Evolutionary conservation across 2,329 filamentous ascomycete genomes (phyloP).

Genomic region (Aspergillus novoparasiticus): DNA sequence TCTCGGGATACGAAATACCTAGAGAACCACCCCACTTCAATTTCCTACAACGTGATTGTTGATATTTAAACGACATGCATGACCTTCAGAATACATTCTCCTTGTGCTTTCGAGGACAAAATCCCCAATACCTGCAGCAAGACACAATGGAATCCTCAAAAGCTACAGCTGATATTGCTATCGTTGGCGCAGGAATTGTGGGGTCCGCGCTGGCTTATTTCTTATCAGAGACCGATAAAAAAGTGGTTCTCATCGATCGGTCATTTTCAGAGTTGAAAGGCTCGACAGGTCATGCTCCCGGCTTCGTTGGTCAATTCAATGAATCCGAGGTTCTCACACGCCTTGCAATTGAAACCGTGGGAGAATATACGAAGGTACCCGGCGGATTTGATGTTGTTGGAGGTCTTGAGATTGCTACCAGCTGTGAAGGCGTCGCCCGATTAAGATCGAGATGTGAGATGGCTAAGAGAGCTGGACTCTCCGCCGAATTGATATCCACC

Average conservation of each 20-base stretch:
- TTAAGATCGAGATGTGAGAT: conserved; percentile 21
- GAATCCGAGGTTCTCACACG: conserved; percentile 33
- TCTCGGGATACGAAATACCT: neutral
- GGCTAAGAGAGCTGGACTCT: conserved; percentile 26
- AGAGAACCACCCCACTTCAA: neutral
- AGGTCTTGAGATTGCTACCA: conserved; percentile 30
- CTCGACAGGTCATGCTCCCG: conserved; percentile 38
- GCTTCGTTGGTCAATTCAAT: conserved; percentile 40
- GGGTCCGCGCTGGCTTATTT: conserved; percentile 37
- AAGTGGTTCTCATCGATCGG: conserved; percentile 30
- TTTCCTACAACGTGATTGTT: neutral
- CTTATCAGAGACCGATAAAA: conserved; percentile 25
- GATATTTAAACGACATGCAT: neutral
- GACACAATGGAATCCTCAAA: conserved; percentile 1
- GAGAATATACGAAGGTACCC: conserved; percentile 31
- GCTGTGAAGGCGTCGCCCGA: conserved; percentile 19
- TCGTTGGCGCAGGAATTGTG: conserved; percentile 38
- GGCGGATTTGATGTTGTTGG: conserved; percentile 31
- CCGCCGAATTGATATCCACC: conserved; percentile 27
- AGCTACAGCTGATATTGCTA: conserved; percentile 19
- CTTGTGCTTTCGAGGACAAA: conserved; percentile 1
- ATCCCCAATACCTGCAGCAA: conserved; percentile 4
- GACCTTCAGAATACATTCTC: neutral
- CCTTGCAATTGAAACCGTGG: conserved; percentile 34
- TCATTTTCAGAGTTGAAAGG: conserved; percentile 28